A percentile compares a stretch with the other conserved stretches of the same genome.
phyloP scores from a whole-genome alignment of 768 basidiomycete genomes.

The Tephrocybe sp. region DNA sequence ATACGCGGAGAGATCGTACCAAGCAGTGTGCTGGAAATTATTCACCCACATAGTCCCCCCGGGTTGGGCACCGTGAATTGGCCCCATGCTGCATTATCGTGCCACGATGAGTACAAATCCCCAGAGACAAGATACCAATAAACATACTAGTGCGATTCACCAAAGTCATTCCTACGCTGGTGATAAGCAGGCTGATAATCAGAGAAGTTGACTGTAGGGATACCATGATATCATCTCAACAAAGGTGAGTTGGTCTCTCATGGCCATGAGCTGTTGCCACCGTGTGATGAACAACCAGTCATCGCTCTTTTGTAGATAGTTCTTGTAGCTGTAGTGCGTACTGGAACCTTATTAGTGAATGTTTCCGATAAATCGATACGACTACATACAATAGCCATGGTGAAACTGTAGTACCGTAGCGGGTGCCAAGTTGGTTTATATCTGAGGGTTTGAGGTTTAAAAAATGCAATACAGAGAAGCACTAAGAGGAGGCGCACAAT shows the following conservation, averaged over 20 bases:
- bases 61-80: conserved; percentile 50
- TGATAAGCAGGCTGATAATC: neutral
- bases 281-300: conserved; percentile 65
- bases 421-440: conserved; percentile 37
- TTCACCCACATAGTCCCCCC: conserved; percentile 40
- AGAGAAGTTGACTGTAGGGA: conserved; percentile 9
- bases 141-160: conserved; percentile 68
- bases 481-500: conserved; percentile 31
- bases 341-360: conserved; percentile 27
- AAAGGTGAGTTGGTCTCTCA: conserved; percentile 51
- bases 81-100: conserved; percentile 42
- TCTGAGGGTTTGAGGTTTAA: conserved; percentile 24
- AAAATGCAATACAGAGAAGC: neutral
- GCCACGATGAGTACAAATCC: neutral
- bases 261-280: conserved; percentile 66
- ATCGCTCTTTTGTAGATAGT: conserved; percentile 63
- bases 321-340: conserved; percentile 56
- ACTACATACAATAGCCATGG: conserved; percentile 42
- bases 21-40: conserved; percentile 48
- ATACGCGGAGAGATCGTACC: conserved; percentile 61
- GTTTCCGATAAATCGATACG: neutral
- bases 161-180: conserved; percentile 61
- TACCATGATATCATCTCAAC: conserved; percentile 73
- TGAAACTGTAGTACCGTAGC: conserved; percentile 45
- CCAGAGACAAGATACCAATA: neutral